phyloP scores from a whole-genome alignment of 2,329 filamentous ascomycete genomes.

The Fusarium armeniacum region DNA sequence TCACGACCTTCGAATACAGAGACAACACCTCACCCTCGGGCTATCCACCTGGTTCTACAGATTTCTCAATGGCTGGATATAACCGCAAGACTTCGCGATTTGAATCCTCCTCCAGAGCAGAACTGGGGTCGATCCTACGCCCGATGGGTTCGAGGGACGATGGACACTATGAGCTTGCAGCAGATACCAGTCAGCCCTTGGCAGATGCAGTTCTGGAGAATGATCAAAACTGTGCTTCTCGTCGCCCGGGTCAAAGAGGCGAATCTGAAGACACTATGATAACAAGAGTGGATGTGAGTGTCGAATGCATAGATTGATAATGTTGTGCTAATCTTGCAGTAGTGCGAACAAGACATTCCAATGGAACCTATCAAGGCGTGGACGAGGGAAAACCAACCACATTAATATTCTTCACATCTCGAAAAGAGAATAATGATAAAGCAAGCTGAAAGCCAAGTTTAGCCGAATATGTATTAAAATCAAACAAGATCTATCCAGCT shows the following conservation, averaged over 20 bases:
- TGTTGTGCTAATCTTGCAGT: neutral
- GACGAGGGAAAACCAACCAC: conserved; percentile 2
- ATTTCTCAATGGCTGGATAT: neutral
- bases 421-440: neutral
- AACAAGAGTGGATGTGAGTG: conserved; percentile 3
- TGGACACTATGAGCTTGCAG: conserved; percentile 6
- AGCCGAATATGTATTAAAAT: neutral
- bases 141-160: conserved; percentile 1
- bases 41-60: neutral
- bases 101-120: neutral
- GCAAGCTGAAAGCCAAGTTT: neutral
- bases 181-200: neutral
- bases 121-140: neutral
- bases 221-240: neutral
- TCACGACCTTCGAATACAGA: conserved; percentile 24
- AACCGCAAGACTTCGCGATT: neutral
- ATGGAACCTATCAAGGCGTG: conserved; percentile 1
- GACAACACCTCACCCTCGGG: neutral
- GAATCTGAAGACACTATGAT: conserved; percentile 13
- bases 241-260: neutral
- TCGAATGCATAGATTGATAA: accelerated
- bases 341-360: conserved; percentile 7
- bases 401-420: neutral
- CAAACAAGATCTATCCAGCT: neutral
- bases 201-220: neutral